Evolutionary conservation across 768 basidiomycete genomes (phyloP), one percentile per base, ranked within the genome.

Genomic region (Boletus speciosus): DNA sequence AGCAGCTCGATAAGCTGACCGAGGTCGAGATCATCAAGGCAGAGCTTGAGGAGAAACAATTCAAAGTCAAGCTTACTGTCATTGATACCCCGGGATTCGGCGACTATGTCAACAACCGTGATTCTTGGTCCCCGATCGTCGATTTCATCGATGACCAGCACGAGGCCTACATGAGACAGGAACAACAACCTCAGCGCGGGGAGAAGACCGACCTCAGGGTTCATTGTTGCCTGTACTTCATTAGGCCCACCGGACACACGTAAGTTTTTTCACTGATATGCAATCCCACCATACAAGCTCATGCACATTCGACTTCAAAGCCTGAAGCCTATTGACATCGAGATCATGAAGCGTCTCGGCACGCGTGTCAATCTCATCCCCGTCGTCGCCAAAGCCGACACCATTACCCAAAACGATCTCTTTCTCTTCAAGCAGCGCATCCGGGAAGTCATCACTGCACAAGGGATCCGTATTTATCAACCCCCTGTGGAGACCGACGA

Each of bases 91-190:
- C 97, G 51, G 97, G 97, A 29, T 99, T 98, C 59, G 97, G 97
- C 36, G 97, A 99, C 88, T 98, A 98, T 67, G 96, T 99, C 76
- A 99, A 99, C 90, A 99, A 99, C 83, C 85, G 93, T 52, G 97
- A 98, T 73, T 95, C 93, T 19, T 99, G 97, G 97, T 81, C 84
- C 29, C 97, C 97, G 50, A 98, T 99, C 62, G 87, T 99, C 69
- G 96, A 99, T 73, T 98, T 98, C 73, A 94, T 97, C 61, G 91
- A 93, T 70, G 92, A 93, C 78, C 91, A 93, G 75, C 92, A 93
- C 68, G 92, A 96, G 68, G 88, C 88, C 12, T 94, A 93, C 69
- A 94, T 94, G 92, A 82, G 91, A 53, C 97, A 99, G 76, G 97
- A 99, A 74, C 97, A 99, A 72, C 96, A 98, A 72, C 97, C 97